Evolutionary conservation across 192 early-diverging fungal species (phyloP).

Genomic region (Funneliformis mosseae): DNA sequence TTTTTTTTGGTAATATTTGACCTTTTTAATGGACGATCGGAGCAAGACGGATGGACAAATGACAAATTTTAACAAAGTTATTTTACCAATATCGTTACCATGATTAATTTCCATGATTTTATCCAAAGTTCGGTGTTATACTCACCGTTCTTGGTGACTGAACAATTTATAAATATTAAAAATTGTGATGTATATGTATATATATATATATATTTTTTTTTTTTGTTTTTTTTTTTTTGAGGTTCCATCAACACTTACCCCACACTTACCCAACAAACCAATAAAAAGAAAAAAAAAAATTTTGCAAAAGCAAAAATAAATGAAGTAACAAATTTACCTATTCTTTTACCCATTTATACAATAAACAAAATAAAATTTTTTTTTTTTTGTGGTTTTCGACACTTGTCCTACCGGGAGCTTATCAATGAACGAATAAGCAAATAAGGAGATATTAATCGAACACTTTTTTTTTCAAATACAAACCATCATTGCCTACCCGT

Average conservation of each 20-base stretch:
- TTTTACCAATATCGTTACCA: neutral
- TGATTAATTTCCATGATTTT: neutral
- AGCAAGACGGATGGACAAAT: neutral
- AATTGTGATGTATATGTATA: neutral
- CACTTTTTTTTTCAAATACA: neutral
- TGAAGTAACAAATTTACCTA: slow-evolving; percentile 18
- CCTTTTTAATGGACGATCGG: no score
- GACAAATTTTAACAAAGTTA: neutral
- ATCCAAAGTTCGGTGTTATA: neutral
- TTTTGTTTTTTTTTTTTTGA: neutral
- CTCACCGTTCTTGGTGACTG: neutral
- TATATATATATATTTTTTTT: neutral
- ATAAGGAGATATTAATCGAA: slow-evolving; percentile 1
- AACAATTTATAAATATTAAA: neutral
- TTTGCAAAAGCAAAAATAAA: slow-evolving; percentile 4
- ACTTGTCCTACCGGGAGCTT: neutral
- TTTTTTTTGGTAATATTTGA: no score
- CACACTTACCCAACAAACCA: slow-evolving; percentile 20
- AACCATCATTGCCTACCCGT: slow-evolving; percentile 12
- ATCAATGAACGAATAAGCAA: neutral
- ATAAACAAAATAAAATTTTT: neutral
- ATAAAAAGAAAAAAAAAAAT: neutral
- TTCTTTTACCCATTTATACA: slow-evolving; percentile 19
- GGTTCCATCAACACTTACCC: slow-evolving; percentile 6
- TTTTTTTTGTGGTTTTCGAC: neutral